Percentiles rank a stretch among this genome's conserved stretches.
Conservation (phyloP, 176 grass and related monocot species). For the Aegilops longissima region DNA sequence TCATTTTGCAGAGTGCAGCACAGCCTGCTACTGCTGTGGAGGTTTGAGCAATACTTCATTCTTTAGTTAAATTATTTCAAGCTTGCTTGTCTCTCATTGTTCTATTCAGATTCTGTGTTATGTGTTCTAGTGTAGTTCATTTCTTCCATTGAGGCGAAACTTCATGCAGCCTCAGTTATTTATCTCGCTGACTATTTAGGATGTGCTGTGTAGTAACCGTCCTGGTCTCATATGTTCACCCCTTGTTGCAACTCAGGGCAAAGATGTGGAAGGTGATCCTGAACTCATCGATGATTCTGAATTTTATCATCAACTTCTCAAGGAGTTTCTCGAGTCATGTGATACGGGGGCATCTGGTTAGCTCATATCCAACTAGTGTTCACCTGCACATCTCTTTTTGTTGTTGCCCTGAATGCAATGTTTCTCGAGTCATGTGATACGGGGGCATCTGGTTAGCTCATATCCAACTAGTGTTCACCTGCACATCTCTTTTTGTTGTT, state of each 20-base stretch:
- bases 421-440: slow-evolving; percentile 77
- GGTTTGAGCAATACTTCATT: slow-evolving; percentile 45
- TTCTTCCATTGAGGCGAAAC: background rate
- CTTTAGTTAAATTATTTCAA: slow-evolving; percentile 17
- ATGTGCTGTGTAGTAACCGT: background rate
- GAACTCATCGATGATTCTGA: slow-evolving; percentile 85
- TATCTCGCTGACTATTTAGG: background rate
- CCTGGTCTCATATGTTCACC: slow-evolving; percentile 18
- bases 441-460: slow-evolving; percentile 57
- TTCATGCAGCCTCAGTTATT: background rate
- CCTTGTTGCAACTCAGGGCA: slow-evolving; percentile 35
- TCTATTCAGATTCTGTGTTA: background rate
- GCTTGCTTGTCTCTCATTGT: background rate
- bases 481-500: background rate
- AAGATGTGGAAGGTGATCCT: slow-evolving; percentile 52
- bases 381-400: background rate
- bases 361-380: slow-evolving; percentile 23
- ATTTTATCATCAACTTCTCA: slow-evolving; percentile 90
- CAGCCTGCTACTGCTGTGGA: slow-evolving; percentile 36
- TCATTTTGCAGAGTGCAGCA: slow-evolving; percentile 44
- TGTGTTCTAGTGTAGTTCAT: background rate
- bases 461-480: background rate
- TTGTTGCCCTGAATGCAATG: background rate
- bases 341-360: slow-evolving; percentile 56
- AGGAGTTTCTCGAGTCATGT: slow-evolving; percentile 84